Base-by-base conservation (phyloP, 768 basidiomycete species). In the Calvatia gigantea region DNA sequence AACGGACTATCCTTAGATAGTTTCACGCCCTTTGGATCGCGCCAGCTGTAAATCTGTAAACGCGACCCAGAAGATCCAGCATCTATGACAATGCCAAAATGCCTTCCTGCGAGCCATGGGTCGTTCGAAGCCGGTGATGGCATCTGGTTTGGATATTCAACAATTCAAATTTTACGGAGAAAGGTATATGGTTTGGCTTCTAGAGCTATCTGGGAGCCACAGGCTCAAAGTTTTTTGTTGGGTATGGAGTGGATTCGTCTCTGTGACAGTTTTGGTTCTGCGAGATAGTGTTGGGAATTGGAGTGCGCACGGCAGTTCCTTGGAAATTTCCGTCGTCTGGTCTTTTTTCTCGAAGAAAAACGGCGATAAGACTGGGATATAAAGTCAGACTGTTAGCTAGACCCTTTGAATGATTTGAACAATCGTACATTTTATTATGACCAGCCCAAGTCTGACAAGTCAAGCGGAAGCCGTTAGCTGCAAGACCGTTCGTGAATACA, bases 31-130 rank as follows among this genome's bases (percentile, higher is more conserved):
- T 82, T 78, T 19, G 95, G 88, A 68, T 98, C 88, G 60, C 82
- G 82, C 97, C 96, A 99, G 69, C 91, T 94, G 74, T 99, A 98
- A 62, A 98, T 93, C 69, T 98, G 95, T 32, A 98, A 75, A 51
- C 97, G 78, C 4, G 96, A 98, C 27, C 97, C 97, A 21, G 94
- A 98, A 68, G 94, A 97, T 58, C 97, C 97, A 67, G 97, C 97
- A 76, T 99, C 97, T 70, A 99, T 92, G 59, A 98, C 94, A 57
- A 98, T 82, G 57, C 92, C 94, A 71, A 93, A 96, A 63, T 87
- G 85, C 61, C 93, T 85, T 53, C 84, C 84, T 57, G 80, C 72
- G 54, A 90, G 80, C 91, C 91, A 94, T 58, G 85, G 72, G 67
- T 91, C 83, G 61, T 77, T 77, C 51, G 74, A 81, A 56, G 79